A percentile compares a stretch with the other conserved stretches of the same genome.
Conservation (phyloP, 768 basidiomycete genomes). For the Candolleomyces efflorescens region DNA sequence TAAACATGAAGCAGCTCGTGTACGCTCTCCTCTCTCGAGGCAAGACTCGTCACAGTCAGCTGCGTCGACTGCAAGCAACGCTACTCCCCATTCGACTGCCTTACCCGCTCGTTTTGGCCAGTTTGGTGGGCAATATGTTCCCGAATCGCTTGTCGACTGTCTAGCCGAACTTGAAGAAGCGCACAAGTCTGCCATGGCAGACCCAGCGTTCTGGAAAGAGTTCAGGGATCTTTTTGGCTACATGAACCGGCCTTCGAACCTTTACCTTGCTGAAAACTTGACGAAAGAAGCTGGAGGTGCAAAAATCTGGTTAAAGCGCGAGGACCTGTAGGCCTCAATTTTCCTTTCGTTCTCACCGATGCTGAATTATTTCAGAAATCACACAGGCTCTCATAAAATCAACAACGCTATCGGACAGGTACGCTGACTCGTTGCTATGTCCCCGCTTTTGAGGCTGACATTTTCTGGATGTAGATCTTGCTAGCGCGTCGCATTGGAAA, state of each 20-base stretch:
- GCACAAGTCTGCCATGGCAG: slow-evolving; percentile 80
- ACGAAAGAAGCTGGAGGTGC: slow-evolving; percentile 91
- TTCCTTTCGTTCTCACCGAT: neutral
- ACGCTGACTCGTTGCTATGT: slow-evolving; percentile 13
- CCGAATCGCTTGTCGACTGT: slow-evolving; percentile 93
- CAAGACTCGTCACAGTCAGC: slow-evolving; percentile 18
- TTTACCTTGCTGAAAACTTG: slow-evolving; percentile 89
- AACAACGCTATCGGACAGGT: slow-evolving; percentile 98
- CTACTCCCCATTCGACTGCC: slow-evolving; percentile 16
- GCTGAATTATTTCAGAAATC: slow-evolving; percentile 57
- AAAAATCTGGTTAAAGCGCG: slow-evolving; percentile 96
- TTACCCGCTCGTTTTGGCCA: slow-evolving; percentile 88
- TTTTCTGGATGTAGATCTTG: slow-evolving; percentile 58
- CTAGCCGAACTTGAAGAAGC: slow-evolving; percentile 87
- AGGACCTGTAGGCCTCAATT: slow-evolving; percentile 63
- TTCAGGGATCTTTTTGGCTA: slow-evolving; percentile 85
- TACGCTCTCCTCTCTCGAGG: slow-evolving; percentile 26
- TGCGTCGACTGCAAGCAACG: neutral
- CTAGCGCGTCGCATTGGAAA: slow-evolving; percentile 94
- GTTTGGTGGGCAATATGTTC: slow-evolving; percentile 97
- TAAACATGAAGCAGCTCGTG: slow-evolving; percentile 32
- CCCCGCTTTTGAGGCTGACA: neutral
- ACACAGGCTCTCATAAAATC: slow-evolving; percentile 99
- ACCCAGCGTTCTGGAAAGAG: slow-evolving; percentile 92
- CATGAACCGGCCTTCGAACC: slow-evolving; percentile 89